Evolutionary conservation across 306 rosid genomes (phyloP).

Genomic region (Sphenostylis stenocarpa): DNA sequence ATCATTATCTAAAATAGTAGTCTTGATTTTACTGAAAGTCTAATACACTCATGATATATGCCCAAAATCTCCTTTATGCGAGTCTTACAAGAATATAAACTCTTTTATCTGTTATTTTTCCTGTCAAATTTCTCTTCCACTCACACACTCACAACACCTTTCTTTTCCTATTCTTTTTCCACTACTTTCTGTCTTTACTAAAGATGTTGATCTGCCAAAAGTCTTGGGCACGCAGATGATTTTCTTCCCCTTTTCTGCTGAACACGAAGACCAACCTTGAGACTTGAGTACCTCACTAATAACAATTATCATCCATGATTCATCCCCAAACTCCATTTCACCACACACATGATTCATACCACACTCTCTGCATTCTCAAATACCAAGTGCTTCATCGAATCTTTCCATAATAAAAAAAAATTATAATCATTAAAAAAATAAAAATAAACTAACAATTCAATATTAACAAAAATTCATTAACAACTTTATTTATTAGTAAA

Average conservation of each 20-base stretch:
- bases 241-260: slow-evolving; percentile 27
- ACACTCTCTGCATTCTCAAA: neutral
- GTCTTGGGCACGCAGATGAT: slow-evolving; percentile 34
- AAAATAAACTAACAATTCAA: no score
- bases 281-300: slow-evolving; percentile 20
- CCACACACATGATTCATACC: slow-evolving; percentile 7
- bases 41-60: neutral
- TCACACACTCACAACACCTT: slow-evolving; percentile 1
- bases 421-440: slow-evolving; percentile 32
- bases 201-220: slow-evolving; percentile 39
- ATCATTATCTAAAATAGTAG: neutral
- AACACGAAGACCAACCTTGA: slow-evolving; percentile 26
- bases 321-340: neutral
- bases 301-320: slow-evolving; percentile 13
- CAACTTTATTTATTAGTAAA: no score
- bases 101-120: neutral
- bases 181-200: slow-evolving; percentile 40
- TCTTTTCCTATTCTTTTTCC: slow-evolving; percentile 17
- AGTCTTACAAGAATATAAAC: neutral
- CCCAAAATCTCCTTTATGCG: slow-evolving; percentile 11
- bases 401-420: slow-evolving; percentile 26
- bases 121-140: neutral
- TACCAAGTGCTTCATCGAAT: neutral
- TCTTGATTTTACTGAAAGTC: neutral
- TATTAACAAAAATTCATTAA: no score